These are phyloP conservation scores for Talaromyces sp. DNA, from an alignment of 2,329 filamentous ascomycete genomes.

Conservation along the genomic window DNA sequence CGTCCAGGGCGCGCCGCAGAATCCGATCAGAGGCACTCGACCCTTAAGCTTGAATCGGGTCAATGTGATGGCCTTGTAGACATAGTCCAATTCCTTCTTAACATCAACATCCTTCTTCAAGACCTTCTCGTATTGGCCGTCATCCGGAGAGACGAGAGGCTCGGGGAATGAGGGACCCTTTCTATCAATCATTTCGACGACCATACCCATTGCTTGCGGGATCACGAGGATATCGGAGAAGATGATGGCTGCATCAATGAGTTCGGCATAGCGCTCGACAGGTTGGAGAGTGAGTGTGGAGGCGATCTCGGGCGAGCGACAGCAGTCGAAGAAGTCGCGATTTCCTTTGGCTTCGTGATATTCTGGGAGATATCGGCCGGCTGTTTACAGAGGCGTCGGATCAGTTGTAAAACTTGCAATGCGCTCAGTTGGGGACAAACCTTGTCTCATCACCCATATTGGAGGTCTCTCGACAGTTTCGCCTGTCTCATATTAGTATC, in stretches of 20 bases:
- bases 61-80: slow-evolving; percentile 91
- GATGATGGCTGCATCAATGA: slow-evolving; percentile 96
- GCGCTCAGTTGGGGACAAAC: slow-evolving; percentile 47
- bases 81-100: slow-evolving; percentile 80
- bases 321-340: slow-evolving; percentile 97
- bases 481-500: slow-evolving; percentile 53
- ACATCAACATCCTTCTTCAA: slow-evolving; percentile 80
- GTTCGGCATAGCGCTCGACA: slow-evolving; percentile 82
- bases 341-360: slow-evolving; percentile 92
- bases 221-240: slow-evolving; percentile 98
- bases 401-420: background rate
- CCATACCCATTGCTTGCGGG: slow-evolving; percentile 96
- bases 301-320: slow-evolving; percentile 85
- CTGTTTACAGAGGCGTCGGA: slow-evolving; percentile 46
- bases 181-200: slow-evolving; percentile 97
- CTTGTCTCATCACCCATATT: slow-evolving; percentile 99
- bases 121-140: slow-evolving; percentile 77
- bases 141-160: slow-evolving; percentile 74
- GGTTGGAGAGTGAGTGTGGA: slow-evolving; percentile 93
- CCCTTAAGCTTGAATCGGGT: slow-evolving; percentile 85
- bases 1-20: slow-evolving; percentile 96
- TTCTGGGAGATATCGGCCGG: slow-evolving; percentile 94
- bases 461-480: slow-evolving; percentile 88
- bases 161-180: slow-evolving; percentile 93
- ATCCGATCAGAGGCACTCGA: slow-evolving; percentile 88